A percentile compares a stretch with the other conserved stretches of the same genome.
These are phyloP conservation scores for Coffea canephora DNA, from an alignment of 257 asterid species.

Conservation along the genomic window DNA sequence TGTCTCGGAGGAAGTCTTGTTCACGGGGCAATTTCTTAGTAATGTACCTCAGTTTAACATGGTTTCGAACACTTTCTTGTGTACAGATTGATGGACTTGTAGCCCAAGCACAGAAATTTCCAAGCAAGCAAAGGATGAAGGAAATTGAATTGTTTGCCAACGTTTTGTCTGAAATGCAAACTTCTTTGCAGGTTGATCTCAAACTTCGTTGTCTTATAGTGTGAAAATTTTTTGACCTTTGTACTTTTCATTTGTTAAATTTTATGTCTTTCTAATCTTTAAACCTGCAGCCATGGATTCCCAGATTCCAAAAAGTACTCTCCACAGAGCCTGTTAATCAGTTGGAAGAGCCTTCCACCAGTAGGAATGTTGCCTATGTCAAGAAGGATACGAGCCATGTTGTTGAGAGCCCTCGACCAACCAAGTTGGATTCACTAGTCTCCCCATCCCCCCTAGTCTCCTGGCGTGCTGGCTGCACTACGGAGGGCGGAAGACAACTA, in stretches of 20 bases:
- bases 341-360: conserved; percentile 32
- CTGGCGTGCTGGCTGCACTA: conserved; percentile 73
- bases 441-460: conserved; percentile 96
- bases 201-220: conserved; percentile 9
- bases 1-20: background rate
- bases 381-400: conserved; percentile 23
- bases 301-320: conserved; percentile 58
- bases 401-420: conserved; percentile 58
- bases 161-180: conserved; percentile 64
- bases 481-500: conserved; percentile 67
- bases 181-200: conserved; percentile 65
- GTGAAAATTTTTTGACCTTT: conserved; percentile 6
- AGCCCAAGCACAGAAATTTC: conserved; percentile 53
- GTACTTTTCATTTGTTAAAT: background rate
- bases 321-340: conserved; percentile 30
- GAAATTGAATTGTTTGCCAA: conserved; percentile 70
- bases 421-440: conserved; percentile 63
- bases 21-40: conserved; percentile 1
- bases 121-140: conserved; percentile 38
- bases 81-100: conserved; percentile 91
- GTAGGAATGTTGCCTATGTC: conserved; percentile 18
- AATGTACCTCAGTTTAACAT: conserved; percentile 11
- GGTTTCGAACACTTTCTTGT: background rate
- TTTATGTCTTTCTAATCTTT: conserved; percentile 2
- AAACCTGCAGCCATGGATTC: conserved; percentile 79